phyloP scores from a whole-genome alignment of 2,329 filamentous ascomycete genomes.

The Fusarium sp. region DNA sequence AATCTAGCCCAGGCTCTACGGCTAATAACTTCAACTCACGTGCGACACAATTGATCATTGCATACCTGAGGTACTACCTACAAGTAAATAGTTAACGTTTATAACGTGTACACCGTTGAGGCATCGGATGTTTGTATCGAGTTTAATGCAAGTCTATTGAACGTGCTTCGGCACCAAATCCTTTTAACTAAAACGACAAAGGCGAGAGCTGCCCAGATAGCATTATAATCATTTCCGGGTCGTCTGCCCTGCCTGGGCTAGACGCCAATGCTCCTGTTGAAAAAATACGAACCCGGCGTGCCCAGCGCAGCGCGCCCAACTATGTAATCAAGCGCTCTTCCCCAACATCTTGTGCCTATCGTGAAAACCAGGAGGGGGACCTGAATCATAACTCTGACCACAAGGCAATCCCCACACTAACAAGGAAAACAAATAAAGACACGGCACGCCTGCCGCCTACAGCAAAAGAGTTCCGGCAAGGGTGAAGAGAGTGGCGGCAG shows the following conservation, averaged over 20 bases:
- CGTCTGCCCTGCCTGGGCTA: conserved; percentile 35
- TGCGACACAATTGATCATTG: neutral
- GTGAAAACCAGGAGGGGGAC: conserved; percentile 31
- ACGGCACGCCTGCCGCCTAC: conserved; percentile 40
- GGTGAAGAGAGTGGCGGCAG: conserved; percentile 47
- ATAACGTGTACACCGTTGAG: neutral
- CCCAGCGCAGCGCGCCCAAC: conserved; percentile 34
- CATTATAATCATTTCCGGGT: conserved; percentile 42
- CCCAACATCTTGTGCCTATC: conserved; percentile 27
- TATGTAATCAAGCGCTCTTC: conserved; percentile 30
- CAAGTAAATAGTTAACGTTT: neutral
- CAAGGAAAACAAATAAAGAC: conserved; percentile 19
- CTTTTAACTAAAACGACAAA: conserved; percentile 35
- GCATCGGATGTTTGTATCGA: neutral
- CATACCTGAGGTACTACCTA: neutral
- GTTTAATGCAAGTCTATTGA: conserved; percentile 37
- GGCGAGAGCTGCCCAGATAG: conserved; percentile 40
- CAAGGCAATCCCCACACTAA: conserved; percentile 17
- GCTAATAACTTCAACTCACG: conserved; percentile 9
- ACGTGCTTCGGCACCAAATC: conserved; percentile 24
- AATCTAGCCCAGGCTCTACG: conserved; percentile 13
- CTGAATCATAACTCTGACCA: neutral
- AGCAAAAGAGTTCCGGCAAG: conserved; percentile 52
- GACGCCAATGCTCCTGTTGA: conserved; percentile 40
- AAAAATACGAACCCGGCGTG: conserved; percentile 37